These are phyloP conservation scores for Aspergillus latus DNA, from an alignment of 2,329 filamentous ascomycete species.

Conservation along the genomic window DNA sequence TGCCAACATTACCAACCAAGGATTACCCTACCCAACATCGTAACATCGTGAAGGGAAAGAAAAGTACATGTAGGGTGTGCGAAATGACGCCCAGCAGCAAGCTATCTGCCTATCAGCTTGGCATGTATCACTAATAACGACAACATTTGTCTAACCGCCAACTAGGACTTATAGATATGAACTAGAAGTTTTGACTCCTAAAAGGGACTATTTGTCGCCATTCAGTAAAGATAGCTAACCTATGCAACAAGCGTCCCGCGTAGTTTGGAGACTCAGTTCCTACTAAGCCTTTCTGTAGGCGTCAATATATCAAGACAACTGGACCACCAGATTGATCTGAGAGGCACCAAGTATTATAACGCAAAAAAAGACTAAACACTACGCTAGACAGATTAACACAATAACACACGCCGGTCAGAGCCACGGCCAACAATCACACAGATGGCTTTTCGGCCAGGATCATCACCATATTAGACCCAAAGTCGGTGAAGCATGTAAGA, in stretches of 20 bases:
- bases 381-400: constrained; percentile 28
- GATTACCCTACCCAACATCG: too few relatives aligned
- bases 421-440: constrained; percentile 8
- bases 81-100: background rate
- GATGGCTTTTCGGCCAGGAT: constrained; percentile 16
- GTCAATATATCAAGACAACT: constrained; percentile 17
- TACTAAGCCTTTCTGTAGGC: constrained; percentile 10
- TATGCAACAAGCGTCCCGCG: constrained; percentile 25
- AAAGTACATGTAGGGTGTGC: too few relatives aligned
- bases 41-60: too few relatives aligned
- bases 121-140: too few relatives aligned
- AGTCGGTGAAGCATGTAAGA: constrained; percentile 18
- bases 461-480: constrained; percentile 15
- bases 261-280: constrained; percentile 20
- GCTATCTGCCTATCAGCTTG: background rate
- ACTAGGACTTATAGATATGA: too few relatives aligned
- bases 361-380: constrained; percentile 18
- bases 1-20: too few relatives aligned
- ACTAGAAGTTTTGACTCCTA: background rate
- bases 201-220: background rate
- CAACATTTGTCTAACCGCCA: too few relatives aligned
- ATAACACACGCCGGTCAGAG: constrained; percentile 18
- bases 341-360: constrained; percentile 19
- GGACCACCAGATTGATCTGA: constrained; percentile 11
- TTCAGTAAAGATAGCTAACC: constrained; percentile 20